phyloP scores from a whole-genome alignment of 169 alveolate genomes.

The Neospora caninum region DNA sequence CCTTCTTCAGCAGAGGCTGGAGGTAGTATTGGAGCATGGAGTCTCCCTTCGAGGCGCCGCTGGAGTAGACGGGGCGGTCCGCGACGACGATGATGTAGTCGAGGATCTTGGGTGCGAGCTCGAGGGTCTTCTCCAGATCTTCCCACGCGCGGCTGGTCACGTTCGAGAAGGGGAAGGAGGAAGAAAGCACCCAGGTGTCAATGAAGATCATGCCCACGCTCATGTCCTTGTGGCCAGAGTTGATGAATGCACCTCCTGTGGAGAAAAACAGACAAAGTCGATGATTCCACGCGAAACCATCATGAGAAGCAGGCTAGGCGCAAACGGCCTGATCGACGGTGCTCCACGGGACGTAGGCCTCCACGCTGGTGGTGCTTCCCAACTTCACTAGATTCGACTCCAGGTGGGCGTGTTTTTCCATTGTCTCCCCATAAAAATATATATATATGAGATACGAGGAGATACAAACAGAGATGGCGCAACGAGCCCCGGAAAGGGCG shows the following conservation, averaged over 20 bases:
- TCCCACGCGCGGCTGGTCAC: constrained; percentile 87
- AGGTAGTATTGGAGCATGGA: constrained; percentile 82
- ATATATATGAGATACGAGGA: too few species aligned
- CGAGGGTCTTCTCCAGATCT: constrained; percentile 84
- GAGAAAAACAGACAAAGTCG: background rate
- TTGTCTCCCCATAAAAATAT: too few species aligned
- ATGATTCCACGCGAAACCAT: too few species aligned
- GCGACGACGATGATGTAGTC: constrained; percentile 91
- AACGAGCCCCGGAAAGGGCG: too few species aligned
- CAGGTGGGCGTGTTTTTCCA: too few species aligned
- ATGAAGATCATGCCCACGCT: constrained; percentile 86
- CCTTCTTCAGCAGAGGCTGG: constrained; percentile 85
- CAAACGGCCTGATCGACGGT: too few species aligned
- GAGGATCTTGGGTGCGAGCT: constrained; percentile 83
- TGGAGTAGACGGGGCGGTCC: constrained; percentile 88
- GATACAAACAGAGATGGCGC: too few species aligned
- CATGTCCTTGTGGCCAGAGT: constrained; percentile 78
- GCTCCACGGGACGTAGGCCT: too few species aligned
- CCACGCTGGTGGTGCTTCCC: too few species aligned
- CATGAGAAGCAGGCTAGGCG: too few species aligned
- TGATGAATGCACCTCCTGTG: constrained; percentile 69
- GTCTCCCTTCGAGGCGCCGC: constrained; percentile 89
- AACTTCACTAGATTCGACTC: too few species aligned
- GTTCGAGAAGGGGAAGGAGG: constrained; percentile 84
- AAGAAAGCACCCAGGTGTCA: constrained; percentile 90